Percentiles rank a stretch among this genome's conserved stretches.
Evolutionary conservation across 164 flowering plant species (phyloP).

Genomic region (Kingdonia uniflora): DNA sequence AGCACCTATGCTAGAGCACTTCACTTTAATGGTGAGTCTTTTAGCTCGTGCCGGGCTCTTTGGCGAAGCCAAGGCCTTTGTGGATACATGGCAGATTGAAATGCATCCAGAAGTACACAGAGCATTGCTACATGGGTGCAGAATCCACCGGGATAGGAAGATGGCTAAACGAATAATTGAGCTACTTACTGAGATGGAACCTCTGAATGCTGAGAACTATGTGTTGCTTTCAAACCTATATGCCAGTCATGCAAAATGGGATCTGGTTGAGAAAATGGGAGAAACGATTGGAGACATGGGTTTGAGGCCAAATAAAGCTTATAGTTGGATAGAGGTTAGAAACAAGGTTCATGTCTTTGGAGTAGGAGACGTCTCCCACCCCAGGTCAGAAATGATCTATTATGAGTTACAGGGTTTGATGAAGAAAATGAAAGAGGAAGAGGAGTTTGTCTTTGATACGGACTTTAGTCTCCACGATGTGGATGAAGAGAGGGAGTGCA

Average conservation of each 20-base stretch:
- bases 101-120: conserved; percentile 30
- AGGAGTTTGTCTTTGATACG: conserved; percentile 6
- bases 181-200: conserved; percentile 46
- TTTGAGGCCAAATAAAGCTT: conserved; percentile 42
- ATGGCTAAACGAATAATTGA: conserved; percentile 36
- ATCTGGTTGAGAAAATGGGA: conserved; percentile 24
- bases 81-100: conserved; percentile 23
- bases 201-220: conserved; percentile 55
- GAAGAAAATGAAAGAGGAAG: conserved; percentile 35
- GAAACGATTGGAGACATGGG: conserved; percentile 45
- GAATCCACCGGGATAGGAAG: conserved; percentile 27
- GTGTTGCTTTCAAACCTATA: conserved; percentile 43
- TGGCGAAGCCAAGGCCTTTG: conserved; percentile 40
- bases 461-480: conserved; percentile 60
- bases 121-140: conserved; percentile 53
- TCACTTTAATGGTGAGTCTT: conserved; percentile 41
- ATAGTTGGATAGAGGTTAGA: conserved; percentile 55
- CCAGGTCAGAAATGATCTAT: conserved; percentile 49
- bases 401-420: conserved; percentile 36
- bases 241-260: conserved; percentile 35
- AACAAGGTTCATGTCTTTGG: conserved; percentile 67
- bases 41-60: conserved; percentile 42
- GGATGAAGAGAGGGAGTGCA: conserved; percentile 63
- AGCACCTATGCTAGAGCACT: conserved; percentile 34
- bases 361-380: conserved; percentile 67